Conservation (phyloP, 441 rosid genomes). For the Geranium incanum region DNA sequence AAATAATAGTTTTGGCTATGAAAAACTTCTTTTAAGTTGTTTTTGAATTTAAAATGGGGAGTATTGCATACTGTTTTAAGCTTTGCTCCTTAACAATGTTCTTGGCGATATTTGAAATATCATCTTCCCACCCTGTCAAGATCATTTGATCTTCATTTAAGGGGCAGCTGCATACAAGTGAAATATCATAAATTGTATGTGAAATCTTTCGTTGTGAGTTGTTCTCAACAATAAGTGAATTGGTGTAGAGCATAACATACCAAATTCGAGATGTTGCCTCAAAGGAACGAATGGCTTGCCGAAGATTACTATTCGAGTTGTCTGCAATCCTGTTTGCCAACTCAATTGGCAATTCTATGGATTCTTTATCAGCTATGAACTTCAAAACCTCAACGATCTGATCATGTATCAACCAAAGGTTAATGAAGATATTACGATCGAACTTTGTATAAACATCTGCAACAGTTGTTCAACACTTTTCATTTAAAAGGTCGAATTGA, state of each 20-base stretch:
- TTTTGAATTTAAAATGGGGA: too few relatives aligned
- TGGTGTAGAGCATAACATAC: neutral
- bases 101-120: neutral
- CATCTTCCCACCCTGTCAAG: neutral
- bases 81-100: neutral
- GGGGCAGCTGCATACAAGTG: neutral
- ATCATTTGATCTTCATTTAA: neutral
- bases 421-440: neutral
- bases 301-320: slow-evolving; percentile 44
- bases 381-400: slow-evolving; percentile 46
- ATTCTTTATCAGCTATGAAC: slow-evolving; percentile 43
- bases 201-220: too few relatives aligned
- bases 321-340: slow-evolving; percentile 39
- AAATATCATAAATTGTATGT: too few relatives aligned
- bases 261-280: slow-evolving; percentile 30
- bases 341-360: slow-evolving; percentile 30
- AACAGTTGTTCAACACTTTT: too few relatives aligned
- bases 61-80: neutral
- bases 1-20: too few relatives aligned
- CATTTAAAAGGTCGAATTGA: too few relatives aligned
- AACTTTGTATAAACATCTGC: too few relatives aligned
- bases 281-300: slow-evolving; percentile 61
- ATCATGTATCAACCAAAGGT: neutral
- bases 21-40: too few relatives aligned
- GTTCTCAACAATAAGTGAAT: too few relatives aligned